A percentile compares a stretch with the other conserved stretches of the same genome.
These are phyloP conservation scores for Urostyla sp. DNA, from an alignment of 73 alveolate genomes.

Conservation along the genomic window DNA sequence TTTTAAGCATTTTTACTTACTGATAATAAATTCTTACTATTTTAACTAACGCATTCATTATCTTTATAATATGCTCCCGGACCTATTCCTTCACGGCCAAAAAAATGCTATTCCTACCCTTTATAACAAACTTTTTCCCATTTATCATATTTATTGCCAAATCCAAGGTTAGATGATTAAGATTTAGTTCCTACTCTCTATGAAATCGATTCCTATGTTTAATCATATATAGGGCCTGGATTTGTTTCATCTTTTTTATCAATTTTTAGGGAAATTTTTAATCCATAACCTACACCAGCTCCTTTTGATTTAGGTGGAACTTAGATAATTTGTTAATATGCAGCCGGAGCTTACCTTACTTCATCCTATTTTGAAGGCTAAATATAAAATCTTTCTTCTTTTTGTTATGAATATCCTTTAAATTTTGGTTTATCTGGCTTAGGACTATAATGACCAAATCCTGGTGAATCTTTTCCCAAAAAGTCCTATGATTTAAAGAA, in stretches of 20 bases:
- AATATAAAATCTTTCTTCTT: conserved; percentile 24
- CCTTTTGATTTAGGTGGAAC: not conserved
- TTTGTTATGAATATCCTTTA: conserved; percentile 28
- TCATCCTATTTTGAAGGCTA: not conserved
- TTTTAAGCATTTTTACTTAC: too few species aligned
- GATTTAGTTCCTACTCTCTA: not conserved
- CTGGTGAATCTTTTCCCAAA: conserved; percentile 19
- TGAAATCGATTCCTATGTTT: conserved; percentile 12
- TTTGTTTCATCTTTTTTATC: conserved; percentile 15
- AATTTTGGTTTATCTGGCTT: conserved; percentile 5
- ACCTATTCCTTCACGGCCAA: conserved; percentile 49
- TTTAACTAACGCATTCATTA: not conserved
- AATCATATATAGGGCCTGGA: conserved; percentile 52
- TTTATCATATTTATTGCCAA: conserved; percentile 53
- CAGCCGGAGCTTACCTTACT: conserved; percentile 11
- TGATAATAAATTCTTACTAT: not conserved
- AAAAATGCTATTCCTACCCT: conserved; percentile 43
- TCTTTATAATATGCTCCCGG: conserved; percentile 46
- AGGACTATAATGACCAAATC: conserved; percentile 13
- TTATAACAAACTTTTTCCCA: conserved; percentile 47
- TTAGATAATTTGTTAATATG: not conserved
- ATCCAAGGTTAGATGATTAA: not conserved
- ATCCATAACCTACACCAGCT: conserved; percentile 26
- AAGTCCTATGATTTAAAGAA: conserved; percentile 14
- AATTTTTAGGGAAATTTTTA: not conserved